Conservation (phyloP, 75 land plant genomes). For the Cupressus sempervirens region DNA sequence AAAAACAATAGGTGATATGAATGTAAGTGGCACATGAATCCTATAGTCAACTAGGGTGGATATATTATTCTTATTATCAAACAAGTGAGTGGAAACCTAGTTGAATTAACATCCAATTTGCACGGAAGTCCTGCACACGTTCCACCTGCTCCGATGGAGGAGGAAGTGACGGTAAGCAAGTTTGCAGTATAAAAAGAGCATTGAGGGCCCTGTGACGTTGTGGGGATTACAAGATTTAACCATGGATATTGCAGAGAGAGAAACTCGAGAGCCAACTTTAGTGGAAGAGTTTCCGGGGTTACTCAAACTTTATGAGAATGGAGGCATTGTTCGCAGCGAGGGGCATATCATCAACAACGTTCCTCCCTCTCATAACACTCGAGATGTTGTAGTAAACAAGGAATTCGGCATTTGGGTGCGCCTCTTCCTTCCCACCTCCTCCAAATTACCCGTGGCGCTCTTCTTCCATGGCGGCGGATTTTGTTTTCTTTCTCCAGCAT, state of each 20-base stretch:
- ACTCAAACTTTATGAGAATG: not conserved
- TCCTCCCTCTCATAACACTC: not conserved
- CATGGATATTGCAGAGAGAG: not conserved
- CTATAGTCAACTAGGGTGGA: too few relatives aligned
- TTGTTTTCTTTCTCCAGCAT: constrained; percentile 33
- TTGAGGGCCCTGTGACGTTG: too few relatives aligned
- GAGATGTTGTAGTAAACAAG: not conserved
- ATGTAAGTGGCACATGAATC: too few relatives aligned
- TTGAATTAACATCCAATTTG: too few relatives aligned
- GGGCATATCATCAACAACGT: not conserved
- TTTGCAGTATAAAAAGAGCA: too few relatives aligned
- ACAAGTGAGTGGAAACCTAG: too few relatives aligned
- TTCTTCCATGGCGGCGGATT: constrained; percentile 78
- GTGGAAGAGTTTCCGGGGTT: not conserved
- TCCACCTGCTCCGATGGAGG: too few relatives aligned
- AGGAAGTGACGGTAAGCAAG: too few relatives aligned
- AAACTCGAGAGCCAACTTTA: not conserved
- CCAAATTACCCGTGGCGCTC: constrained; percentile 38
- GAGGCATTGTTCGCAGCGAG: not conserved
- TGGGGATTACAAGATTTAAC: too few relatives aligned
- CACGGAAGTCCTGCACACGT: too few relatives aligned
- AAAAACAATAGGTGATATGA: too few relatives aligned
- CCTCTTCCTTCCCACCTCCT: not conserved
- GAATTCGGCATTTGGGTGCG: not conserved
- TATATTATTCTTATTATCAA: too few relatives aligned